phyloP scores from a whole-genome alignment of 345 rosid genomes.

The Zanthoxylum bungeanum region DNA sequence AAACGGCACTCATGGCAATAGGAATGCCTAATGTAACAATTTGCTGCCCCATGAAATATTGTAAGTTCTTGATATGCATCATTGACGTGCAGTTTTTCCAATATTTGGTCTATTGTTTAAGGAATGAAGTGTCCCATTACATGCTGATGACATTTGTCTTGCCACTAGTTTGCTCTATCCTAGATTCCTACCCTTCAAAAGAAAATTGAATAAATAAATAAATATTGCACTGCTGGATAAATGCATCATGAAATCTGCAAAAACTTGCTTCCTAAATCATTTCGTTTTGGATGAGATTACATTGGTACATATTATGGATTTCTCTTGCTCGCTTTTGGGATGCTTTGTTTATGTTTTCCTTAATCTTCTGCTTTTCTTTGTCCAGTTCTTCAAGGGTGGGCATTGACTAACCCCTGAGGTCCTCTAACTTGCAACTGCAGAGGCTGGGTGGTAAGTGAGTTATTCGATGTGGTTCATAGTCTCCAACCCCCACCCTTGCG shows the following conservation, averaged over 20 bases:
- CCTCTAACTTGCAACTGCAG: conserved; percentile 34
- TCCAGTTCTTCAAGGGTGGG: conserved; percentile 36
- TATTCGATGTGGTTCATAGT: conserved; percentile 38
- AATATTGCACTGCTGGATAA: neutral
- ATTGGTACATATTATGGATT: neutral
- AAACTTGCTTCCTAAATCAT: neutral
- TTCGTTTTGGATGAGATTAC: neutral
- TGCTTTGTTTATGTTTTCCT: neutral
- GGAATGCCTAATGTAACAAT: conserved; percentile 22
- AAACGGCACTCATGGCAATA: conserved; percentile 82
- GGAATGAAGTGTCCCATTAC: neutral
- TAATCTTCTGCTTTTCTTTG: neutral
- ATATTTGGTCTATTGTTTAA: neutral
- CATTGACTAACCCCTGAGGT: conserved; percentile 32
- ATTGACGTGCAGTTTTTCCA: neutral
- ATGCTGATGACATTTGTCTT: neutral
- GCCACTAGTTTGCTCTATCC: conserved; percentile 48
- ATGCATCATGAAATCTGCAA: neutral
- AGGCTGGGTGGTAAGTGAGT: conserved; percentile 58
- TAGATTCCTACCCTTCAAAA: conserved; percentile 16
- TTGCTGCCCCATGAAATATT: conserved; percentile 29
- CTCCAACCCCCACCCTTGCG: too few relatives aligned
- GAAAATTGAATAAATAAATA: neutral
- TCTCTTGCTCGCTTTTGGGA: neutral
- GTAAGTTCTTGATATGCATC: conserved; percentile 30